phyloP scores from a whole-genome alignment of 768 basidiomycete species.

The Hortiboletus flavorubellus region DNA sequence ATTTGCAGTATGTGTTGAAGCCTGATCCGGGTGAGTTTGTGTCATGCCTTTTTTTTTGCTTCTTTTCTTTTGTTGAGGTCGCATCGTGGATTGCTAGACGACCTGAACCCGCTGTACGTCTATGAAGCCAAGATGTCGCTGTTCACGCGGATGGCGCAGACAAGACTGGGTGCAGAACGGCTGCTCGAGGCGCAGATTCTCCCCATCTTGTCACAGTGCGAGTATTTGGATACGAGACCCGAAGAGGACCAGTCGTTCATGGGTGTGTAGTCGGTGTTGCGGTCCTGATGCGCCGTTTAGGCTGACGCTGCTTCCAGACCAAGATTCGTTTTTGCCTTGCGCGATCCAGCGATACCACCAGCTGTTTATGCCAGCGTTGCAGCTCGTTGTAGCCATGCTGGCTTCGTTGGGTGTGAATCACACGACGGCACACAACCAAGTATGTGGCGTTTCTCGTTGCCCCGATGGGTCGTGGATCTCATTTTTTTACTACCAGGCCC shows the following conservation, averaged over 20 bases:
- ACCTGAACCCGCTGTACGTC: slow-evolving; percentile 87
- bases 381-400: slow-evolving; percentile 73
- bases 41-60: background rate
- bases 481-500: slow-evolving; percentile 8
- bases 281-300: background rate
- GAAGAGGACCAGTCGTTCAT: slow-evolving; percentile 80
- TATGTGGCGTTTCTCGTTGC: slow-evolving; percentile 21
- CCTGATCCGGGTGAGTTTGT: slow-evolving; percentile 78
- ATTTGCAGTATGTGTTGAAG: slow-evolving; percentile 72
- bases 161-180: slow-evolving; percentile 78
- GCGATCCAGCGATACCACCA: slow-evolving; percentile 91
- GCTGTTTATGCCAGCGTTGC: slow-evolving; percentile 80
- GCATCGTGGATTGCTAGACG: slow-evolving; percentile 47
- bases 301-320: slow-evolving; percentile 44
- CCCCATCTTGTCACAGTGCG: slow-evolving; percentile 73
- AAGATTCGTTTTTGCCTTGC: slow-evolving; percentile 83
- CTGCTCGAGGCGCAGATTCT: slow-evolving; percentile 77
- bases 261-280: slow-evolving; percentile 46
- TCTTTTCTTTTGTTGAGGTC: background rate
- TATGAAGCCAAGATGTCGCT: slow-evolving; percentile 95
- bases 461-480: background rate
- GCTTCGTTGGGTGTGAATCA: slow-evolving; percentile 74
- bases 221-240: slow-evolving; percentile 83
- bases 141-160: slow-evolving; percentile 81
- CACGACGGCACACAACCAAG: slow-evolving; percentile 66